Base-by-base conservation (phyloP, 345 rosid species). In the Salix purpurea region DNA sequence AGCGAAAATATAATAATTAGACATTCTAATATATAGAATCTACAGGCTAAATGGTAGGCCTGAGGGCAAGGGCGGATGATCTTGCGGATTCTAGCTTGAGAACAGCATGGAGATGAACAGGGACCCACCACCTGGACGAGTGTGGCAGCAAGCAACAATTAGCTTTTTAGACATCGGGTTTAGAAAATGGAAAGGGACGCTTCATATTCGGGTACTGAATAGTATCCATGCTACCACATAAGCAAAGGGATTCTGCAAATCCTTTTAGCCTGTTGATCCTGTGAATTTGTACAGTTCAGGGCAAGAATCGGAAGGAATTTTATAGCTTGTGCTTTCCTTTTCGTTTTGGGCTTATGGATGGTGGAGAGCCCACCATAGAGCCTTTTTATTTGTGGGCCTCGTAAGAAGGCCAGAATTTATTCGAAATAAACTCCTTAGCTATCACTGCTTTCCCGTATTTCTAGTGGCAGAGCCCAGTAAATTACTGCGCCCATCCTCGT, bases 61-160 rank as follows among this genome's bases (percentile, higher is more conserved):
- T 46, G 60, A 28, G 1, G 18, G 48, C 50, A 36, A 74, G 85
- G 76, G 75, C 24, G 74, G 64, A 71, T 76, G 74, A 42, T 5
- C 12, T 24, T 8, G 58, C 46, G 7, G 21, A 42, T 18, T 19
- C 0, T 42, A n/a, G 34, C 42, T 42, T 19, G 70, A 15, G 42
- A 24, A 37, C 37, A 7, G 16, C 9, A 15, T 44, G 74, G 1
- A 24, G 74, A 46, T 71, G 75, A 77, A 65, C 80, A 65, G 56
- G 71, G 80, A 71, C 76, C 80, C 71, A 62, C 70, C 13, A 6
- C 34, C 39, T 56, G 73, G 8, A 76, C 66, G 18, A 36, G 24
- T 13, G 5, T 70, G 70, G 75, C 80, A 70, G 71, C 75, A 71
- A 77, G 75, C 80, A 71, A 64, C 75, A 50, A 9, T 36, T 52